Base-by-base conservation (phyloP, 2,329 filamentous ascomycete species). In the Neofusicoccum laricinum region DNA sequence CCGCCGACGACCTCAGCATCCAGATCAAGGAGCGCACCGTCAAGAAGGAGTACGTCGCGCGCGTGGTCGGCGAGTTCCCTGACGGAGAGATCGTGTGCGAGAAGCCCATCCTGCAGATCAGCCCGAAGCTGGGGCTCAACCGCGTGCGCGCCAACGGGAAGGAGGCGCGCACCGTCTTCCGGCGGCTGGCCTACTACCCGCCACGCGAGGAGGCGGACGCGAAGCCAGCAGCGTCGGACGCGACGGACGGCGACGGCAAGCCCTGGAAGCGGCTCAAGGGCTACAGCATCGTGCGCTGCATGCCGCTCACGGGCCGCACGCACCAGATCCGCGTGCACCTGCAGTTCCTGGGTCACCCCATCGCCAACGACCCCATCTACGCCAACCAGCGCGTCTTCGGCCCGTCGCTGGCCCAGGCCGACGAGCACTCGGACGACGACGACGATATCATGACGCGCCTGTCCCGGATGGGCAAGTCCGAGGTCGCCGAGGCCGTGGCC, bases 341-440 rank as follows among this genome's bases (percentile, higher is more conserved):
- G 15, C 95, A 99, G 74, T 96, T 92, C 76, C 82, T 99, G 3
- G 95, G 95, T 1, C 91, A 98, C 73, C 95, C 95, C 1, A 98
- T 99, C 70, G 89, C 92, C 68, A 99, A 99, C 76, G 95, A 99
- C 73, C 95, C 95, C 7, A 98, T 99, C 70, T 99, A 99, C 76
- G 93, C 92, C 71, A 99, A 99, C 74, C 88, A 92, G 73, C 88
- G 88, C 64, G 95, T 99, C 11, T 99, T 96, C 83, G 95, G 95
- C 0, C 82, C 89, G 0, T 85, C 89, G 10, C 86, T 99, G 0
- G 95, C 92, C 15, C 85, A 80, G 55, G 81, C 82, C 14, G 89
- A 94, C 57, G 87, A 85, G 2, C 83, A 83, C 19, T 85, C 85
- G 30, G 89, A 92, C 64, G 87, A 89, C 46, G 95, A 99, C 75